phyloP scores from a whole-genome alignment of 2,329 filamentous ascomycete species.

The Cytospora chrysosperma region DNA sequence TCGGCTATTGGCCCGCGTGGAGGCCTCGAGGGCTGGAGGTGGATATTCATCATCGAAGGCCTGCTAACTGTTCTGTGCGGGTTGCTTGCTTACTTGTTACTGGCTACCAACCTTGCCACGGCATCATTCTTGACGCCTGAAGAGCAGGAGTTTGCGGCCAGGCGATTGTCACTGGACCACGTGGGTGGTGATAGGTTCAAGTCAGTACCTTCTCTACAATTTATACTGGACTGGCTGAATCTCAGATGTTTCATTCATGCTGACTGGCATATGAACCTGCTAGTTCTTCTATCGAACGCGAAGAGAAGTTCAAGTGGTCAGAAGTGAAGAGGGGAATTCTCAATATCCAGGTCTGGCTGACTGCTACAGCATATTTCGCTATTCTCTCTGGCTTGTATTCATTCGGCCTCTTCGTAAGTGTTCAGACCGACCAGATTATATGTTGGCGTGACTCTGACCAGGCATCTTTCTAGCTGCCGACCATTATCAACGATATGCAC shows the following conservation, averaged over 20 bases:
- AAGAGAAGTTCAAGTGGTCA: slow-evolving; percentile 57
- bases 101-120: slow-evolving; percentile 56
- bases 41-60: slow-evolving; percentile 63
- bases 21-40: slow-evolving; percentile 57
- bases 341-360: slow-evolving; percentile 62
- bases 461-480: slow-evolving; percentile 49
- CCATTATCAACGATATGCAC: slow-evolving; percentile 59
- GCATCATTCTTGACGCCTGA: slow-evolving; percentile 53
- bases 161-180: slow-evolving; percentile 42
- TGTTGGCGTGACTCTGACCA: background rate
- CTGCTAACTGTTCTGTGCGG: slow-evolving; percentile 55
- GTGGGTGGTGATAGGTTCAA: slow-evolving; percentile 34
- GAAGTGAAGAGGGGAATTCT: slow-evolving; percentile 62
- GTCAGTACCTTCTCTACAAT: slow-evolving; percentile 26
- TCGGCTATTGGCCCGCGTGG: slow-evolving; percentile 57
- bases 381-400: slow-evolving; percentile 60
- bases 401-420: slow-evolving; percentile 60
- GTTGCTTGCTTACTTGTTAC: slow-evolving; percentile 48
- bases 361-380: slow-evolving; percentile 59
- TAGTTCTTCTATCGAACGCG: slow-evolving; percentile 30
- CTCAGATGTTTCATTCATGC: background rate
- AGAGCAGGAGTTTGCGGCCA: slow-evolving; percentile 50
- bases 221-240: background rate
- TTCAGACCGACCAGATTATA: background rate
- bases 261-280: background rate